phyloP scores from a whole-genome alignment of 305 asterid species.

The Solanum hybrid region DNA sequence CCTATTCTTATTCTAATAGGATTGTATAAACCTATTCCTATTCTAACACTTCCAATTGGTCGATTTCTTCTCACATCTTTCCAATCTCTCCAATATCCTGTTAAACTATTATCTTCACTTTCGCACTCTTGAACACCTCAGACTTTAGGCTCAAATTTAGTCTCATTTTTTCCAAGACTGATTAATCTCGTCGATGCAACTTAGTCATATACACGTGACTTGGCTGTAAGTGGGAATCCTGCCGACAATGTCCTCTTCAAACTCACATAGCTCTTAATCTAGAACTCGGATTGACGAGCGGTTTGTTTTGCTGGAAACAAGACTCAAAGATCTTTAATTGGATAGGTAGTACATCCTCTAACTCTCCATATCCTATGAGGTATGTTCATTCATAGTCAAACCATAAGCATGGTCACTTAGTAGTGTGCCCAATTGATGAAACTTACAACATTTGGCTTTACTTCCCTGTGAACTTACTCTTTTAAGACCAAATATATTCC shows the following conservation, averaged over 20 bases:
- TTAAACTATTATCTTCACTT: neutral
- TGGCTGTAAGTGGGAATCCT: neutral
- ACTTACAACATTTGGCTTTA: neutral
- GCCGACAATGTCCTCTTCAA: neutral
- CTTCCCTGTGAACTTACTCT: neutral
- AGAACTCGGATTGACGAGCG: neutral
- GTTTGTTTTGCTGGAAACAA: neutral
- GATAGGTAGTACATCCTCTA: neutral
- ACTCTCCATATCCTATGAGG: neutral
- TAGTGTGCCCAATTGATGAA: neutral
- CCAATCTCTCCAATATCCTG: neutral
- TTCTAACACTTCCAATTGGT: neutral
- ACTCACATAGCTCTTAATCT: neutral
- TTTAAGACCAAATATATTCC: neutral
- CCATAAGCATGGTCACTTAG: neutral
- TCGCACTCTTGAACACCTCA: neutral
- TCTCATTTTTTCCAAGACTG: neutral
- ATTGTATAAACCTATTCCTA: too few species aligned
- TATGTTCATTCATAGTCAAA: neutral
- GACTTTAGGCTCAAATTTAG: neutral
- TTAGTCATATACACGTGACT: neutral
- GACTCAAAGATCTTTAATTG: neutral
- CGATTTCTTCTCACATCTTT: neutral
- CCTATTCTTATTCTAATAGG: too few species aligned
- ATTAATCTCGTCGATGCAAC: neutral